phyloP scores from a whole-genome alignment of 2,329 filamentous ascomycete genomes.

The Drechslera avenae region DNA sequence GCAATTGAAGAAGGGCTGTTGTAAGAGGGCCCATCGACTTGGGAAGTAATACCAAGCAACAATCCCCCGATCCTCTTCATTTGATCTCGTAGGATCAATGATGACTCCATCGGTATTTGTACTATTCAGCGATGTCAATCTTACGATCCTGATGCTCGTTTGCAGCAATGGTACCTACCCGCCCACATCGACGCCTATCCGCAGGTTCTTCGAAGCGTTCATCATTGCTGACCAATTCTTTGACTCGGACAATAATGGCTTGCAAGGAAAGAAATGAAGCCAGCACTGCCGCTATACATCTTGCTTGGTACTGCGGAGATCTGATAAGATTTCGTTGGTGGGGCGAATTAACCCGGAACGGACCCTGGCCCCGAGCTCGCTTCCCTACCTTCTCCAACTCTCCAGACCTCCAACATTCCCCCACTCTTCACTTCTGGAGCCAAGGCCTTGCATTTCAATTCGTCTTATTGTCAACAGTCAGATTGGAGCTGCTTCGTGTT shows the following conservation, averaged over 20 bases:
- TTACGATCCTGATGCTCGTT: not conserved
- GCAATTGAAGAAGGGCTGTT: not conserved
- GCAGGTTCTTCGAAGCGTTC: slow-evolving; percentile 31
- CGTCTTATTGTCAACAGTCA: not conserved
- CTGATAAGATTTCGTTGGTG: slow-evolving; percentile 22
- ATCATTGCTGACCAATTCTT: slow-evolving; percentile 4
- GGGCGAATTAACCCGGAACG: slow-evolving; percentile 10
- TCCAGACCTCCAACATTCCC: not conserved
- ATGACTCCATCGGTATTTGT: slow-evolving; percentile 48
- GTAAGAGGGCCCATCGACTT: not conserved
- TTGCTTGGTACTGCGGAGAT: slow-evolving; percentile 2
- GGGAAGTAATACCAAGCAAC: slow-evolving; percentile 39
- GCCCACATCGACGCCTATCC: slow-evolving; percentile 54
- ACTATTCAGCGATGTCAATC: slow-evolving; percentile 20
- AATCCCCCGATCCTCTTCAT: slow-evolving; percentile 37
- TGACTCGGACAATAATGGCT: not conserved
- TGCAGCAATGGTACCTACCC: slow-evolving; percentile 31
- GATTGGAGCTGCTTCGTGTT: too few relatives aligned
- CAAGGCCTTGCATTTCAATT: not conserved
- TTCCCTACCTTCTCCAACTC: not conserved
- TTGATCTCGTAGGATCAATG: slow-evolving; percentile 39
- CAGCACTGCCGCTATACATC: not conserved
- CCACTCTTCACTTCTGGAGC: not conserved
- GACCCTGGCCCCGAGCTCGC: not conserved
- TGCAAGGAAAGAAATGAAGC: not conserved